Base-by-base conservation (phyloP, 495 filamentous ascomycete species). In the Pyronema omphalodes region DNA sequence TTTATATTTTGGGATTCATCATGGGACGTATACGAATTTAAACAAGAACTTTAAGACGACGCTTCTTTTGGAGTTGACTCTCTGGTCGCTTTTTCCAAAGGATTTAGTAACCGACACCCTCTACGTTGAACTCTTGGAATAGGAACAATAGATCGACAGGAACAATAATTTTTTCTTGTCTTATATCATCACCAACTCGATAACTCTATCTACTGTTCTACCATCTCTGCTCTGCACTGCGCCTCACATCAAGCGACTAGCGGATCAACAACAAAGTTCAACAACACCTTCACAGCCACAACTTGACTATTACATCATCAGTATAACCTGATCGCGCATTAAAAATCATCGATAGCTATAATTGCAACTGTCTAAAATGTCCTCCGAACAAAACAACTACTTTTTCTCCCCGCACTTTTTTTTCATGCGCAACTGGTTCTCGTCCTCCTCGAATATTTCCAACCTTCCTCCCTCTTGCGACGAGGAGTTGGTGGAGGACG, bases 11-110 rank as follows among this genome's bases (percentile, higher is more conserved):
- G 54, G 40, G 58, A 54, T 15, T 62, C 60, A 61, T 52, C 53
- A 63, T 63, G 60, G 59, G 59, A 47, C 45, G 58, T 62, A 56
- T 63, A 63, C 59, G 54, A 47, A 56, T 63, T 48, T 63, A 61
- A 40, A 60, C 59, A 58, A 62, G 7, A 50, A 50, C 29, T 29
- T 29, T 29, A 29, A n/a, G 9, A 11, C 44, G 9, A 14, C 51
- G 41, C 58, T 55, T 56, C 49, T 46, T 58, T 41, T 61, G 52
- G 52, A 61, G 56, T 45, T 55, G 59, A 57, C 45, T 37, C 40
- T 53, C 47, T 18, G 49, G 52, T 52, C 52, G 50, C 50, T 49
- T 36, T 57, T 47, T 29, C 23, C 9, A 34, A 23, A 46, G 14
- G n/a, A 40, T 36, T 36, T 47, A 36, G 29, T 11, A 41, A 34